A percentile compares a stretch with the other conserved stretches of the same genome.
These are phyloP conservation scores for Saturnispora halmiae DNA, from an alignment of 805 yeast species.

Conservation along the genomic window DNA sequence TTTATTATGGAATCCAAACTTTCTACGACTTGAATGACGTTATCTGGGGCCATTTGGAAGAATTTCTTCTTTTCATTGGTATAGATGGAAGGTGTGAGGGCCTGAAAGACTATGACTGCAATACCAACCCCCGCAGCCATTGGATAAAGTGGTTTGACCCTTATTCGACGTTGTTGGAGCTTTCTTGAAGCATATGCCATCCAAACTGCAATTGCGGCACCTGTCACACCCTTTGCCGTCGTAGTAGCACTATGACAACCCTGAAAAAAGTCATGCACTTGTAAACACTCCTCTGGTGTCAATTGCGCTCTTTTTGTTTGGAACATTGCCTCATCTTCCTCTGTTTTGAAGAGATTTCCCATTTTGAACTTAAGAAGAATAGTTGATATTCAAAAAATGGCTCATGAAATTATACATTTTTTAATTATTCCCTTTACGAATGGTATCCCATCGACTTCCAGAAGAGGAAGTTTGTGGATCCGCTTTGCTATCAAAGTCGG, in stretches of 20 bases:
- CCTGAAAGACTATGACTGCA: conserved; percentile 29
- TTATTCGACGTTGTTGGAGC: conserved; percentile 27
- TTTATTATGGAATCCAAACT: conserved; percentile 13
- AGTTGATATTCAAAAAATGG: not conserved
- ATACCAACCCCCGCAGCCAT: conserved; percentile 34
- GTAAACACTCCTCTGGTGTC: conserved; percentile 33
- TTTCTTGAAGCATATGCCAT: conserved; percentile 31
- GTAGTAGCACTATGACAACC: conserved; percentile 29
- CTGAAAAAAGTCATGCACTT: conserved; percentile 32
- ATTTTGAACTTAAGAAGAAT: conserved; percentile 6
- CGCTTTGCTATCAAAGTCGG: too few relatives aligned
- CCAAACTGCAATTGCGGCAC: conserved; percentile 33
- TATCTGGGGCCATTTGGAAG: conserved; percentile 20
- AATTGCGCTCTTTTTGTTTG: conserved; percentile 39
- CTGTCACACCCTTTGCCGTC: conserved; percentile 31
- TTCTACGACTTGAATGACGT: conserved; percentile 5
- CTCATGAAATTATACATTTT: not conserved
- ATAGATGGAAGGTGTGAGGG: conserved; percentile 25
- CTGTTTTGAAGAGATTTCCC: conserved; percentile 20
- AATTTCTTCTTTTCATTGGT: conserved; percentile 21
- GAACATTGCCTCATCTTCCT: conserved; percentile 35
- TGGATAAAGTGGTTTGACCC: conserved; percentile 32
- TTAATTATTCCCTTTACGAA: conserved; percentile 1
- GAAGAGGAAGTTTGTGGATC: too few relatives aligned
- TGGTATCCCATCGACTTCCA: not conserved